Percentiles rank a stretch among this genome's conserved stretches.
phyloP scores from a whole-genome alignment of 2,329 filamentous ascomycete genomes.

The Penicillium sp. region DNA sequence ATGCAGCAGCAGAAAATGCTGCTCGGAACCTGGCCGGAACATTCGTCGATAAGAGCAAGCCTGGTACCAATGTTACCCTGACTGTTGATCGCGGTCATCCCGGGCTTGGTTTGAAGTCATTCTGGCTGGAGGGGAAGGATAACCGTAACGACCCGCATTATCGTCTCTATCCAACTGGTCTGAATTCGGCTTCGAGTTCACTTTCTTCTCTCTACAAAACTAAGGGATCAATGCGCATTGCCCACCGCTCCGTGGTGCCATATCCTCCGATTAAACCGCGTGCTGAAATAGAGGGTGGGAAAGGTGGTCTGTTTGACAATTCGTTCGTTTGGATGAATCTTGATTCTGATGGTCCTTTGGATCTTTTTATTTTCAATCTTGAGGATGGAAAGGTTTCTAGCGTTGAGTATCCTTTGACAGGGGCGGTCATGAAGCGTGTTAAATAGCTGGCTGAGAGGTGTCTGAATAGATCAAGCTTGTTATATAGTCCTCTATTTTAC shows the following conservation, averaged over 20 bases:
- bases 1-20: conserved; percentile 8
- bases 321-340: conserved; percentile 13
- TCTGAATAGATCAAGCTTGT: too few species aligned
- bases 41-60: conserved; percentile 2
- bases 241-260: background rate
- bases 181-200: conserved; percentile 1
- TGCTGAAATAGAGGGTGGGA: conserved; percentile 10
- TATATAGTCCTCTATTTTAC: too few species aligned
- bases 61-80: conserved; percentile 2
- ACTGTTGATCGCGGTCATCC: background rate
- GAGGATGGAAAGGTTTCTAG: background rate
- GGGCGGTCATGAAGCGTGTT: background rate
- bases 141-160: background rate
- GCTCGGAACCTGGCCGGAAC: conserved; percentile 9
- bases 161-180: conserved; percentile 2
- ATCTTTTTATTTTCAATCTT: background rate
- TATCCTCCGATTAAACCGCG: background rate
- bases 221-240: background rate
- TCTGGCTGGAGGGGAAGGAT: background rate
- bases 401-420: background rate
- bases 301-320: conserved; percentile 13
- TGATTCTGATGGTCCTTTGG: background rate
- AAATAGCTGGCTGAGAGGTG: too few species aligned
- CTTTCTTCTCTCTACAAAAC: background rate
- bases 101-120: background rate